These are phyloP conservation scores for Quercus tomentella DNA, from an alignment of 331 rosid genomes.

Conservation along the genomic window DNA sequence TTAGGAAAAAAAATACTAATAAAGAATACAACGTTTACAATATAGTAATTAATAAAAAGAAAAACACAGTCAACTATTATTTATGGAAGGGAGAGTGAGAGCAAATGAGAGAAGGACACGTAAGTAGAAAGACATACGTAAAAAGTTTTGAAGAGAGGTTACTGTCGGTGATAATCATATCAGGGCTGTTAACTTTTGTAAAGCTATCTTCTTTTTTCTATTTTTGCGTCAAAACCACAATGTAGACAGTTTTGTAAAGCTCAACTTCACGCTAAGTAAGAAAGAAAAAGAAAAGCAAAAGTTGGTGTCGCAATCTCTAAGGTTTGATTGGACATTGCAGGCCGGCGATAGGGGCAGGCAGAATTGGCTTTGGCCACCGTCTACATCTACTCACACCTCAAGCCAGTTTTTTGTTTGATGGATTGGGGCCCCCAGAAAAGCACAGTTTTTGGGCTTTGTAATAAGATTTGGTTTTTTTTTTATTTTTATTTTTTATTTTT, in stretches of 20 bases:
- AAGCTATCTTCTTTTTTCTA: not conserved
- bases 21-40: not conserved
- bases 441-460: too few species aligned
- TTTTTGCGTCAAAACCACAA: conserved; percentile 7
- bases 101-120: conserved; percentile 2
- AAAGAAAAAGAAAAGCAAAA: conserved; percentile 7
- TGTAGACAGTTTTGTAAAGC: not conserved
- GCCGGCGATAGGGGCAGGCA: conserved; percentile 36
- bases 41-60: not conserved
- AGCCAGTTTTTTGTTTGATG: not conserved
- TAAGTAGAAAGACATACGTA: not conserved
- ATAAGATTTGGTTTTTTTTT: too few species aligned
- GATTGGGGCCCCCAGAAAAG: too few species aligned
- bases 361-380: conserved; percentile 20
- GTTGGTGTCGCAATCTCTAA: conserved; percentile 9
- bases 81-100: not conserved
- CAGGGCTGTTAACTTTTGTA: conserved; percentile 8
- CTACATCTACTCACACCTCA: not conserved
- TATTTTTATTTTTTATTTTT: too few species aligned
- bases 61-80: conserved; percentile 7
- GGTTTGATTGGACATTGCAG: conserved; percentile 40
- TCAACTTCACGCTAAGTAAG: not conserved
- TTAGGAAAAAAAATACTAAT: too few species aligned
- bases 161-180: conserved; percentile 17
- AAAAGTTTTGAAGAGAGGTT: not conserved